Conservation (phyloP, 2,329 filamentous ascomycete genomes). For the Botrytis fabae region DNA sequence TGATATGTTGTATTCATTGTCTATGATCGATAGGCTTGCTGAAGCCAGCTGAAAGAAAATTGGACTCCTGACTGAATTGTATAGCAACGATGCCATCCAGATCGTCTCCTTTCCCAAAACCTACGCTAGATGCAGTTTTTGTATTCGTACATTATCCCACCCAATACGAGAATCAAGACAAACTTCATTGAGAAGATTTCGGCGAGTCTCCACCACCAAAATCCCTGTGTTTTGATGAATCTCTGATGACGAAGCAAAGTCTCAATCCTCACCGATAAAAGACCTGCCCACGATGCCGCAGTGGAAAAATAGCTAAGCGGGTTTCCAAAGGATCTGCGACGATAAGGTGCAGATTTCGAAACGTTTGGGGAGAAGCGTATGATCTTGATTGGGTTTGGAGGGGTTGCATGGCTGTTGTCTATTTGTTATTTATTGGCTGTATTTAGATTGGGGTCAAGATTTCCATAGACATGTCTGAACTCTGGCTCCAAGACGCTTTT, state of each 20-base stretch:
- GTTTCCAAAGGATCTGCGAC: not conserved
- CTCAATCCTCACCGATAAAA: not conserved
- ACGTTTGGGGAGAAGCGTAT: not conserved
- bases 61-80: not conserved
- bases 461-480: not conserved
- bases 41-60: not conserved
- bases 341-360: not conserved
- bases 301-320: not conserved
- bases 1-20: not conserved
- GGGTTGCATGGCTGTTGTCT: not conserved
- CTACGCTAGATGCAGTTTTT: not conserved
- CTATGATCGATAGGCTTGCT: not conserved
- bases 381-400: not conserved
- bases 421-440: not conserved
- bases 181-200: conserved; percentile 1
- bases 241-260: not conserved
- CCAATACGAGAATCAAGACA: not conserved
- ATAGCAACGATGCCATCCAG: not conserved
- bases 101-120: not conserved
- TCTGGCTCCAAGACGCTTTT: not conserved
- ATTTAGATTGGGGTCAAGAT: not conserved
- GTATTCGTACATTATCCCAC: not conserved
- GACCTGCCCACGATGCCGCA: not conserved
- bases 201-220: not conserved
- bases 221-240: not conserved